Conservation (phyloP, 495 filamentous ascomycete species). For the Cryomyces antarcticus region DNA sequence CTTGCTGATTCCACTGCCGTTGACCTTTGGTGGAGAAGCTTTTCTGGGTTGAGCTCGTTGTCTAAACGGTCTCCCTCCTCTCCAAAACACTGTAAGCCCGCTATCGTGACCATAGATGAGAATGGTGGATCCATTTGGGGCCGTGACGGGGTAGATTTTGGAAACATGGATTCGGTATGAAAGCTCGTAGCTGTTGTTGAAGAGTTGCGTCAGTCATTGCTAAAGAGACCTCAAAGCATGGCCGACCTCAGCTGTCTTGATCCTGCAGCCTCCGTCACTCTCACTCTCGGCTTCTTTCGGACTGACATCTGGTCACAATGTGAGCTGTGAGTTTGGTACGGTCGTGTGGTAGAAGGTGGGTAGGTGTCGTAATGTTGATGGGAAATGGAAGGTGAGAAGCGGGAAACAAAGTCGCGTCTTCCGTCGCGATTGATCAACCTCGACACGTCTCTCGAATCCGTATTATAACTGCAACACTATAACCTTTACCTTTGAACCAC, state of each 20-base stretch:
- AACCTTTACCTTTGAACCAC: no score
- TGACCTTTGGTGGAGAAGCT: constrained; percentile 17
- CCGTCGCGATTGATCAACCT: no score
- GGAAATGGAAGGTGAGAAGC: no score
- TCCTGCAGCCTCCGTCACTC: no score
- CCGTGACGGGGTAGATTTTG: constrained; percentile 51
- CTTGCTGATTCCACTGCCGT: constrained; percentile 18
- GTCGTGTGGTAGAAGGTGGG: no score
- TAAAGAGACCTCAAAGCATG: neutral
- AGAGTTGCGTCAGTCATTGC: neutral
- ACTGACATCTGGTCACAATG: no score
- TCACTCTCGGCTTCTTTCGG: no score
- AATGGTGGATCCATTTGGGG: constrained; percentile 69
- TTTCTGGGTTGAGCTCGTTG: constrained; percentile 13
- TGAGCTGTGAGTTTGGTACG: no score
- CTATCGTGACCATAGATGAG: constrained; percentile 66
- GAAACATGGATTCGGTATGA: constrained; percentile 52
- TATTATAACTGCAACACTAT: no score
- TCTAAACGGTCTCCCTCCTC: constrained; percentile 51
- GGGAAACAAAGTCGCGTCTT: no score
- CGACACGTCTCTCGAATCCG: no score
- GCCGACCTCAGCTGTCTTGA: neutral
- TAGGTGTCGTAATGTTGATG: no score
- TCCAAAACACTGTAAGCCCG: constrained; percentile 61
- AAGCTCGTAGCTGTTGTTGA: constrained; percentile 44